Evolutionary conservation across 345 rosid species (phyloP).

Genomic region (Corchorus olitorius): DNA sequence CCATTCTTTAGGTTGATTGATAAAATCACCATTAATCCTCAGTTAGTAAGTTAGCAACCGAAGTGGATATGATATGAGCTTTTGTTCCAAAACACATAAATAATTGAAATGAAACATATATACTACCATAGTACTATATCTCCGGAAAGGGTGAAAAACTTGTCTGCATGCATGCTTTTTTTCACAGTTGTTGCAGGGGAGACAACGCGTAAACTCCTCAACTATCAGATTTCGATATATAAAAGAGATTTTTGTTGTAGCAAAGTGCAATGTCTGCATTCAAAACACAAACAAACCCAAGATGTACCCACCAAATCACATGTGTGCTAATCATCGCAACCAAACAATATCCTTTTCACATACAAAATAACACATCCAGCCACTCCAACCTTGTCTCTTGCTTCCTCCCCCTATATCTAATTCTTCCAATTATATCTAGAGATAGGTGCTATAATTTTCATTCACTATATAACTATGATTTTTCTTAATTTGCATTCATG

Average conservation of each 20-base stretch:
- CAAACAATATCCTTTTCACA: slow-evolving; percentile 28
- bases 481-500: slow-evolving; percentile 2
- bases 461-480: slow-evolving; percentile 2
- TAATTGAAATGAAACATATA: too few relatives aligned
- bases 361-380: slow-evolving; percentile 14
- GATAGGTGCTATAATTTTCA: background rate
- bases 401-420: slow-evolving; percentile 3
- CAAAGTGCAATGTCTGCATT: slow-evolving; percentile 27
- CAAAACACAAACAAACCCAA: slow-evolving; percentile 28
- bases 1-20: too few relatives aligned
- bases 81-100: too few relatives aligned
- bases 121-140: too few relatives aligned
- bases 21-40: too few relatives aligned
- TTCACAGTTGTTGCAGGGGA: background rate
- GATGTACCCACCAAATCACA: slow-evolving; percentile 38
- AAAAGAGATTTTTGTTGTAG: background rate
- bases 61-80: background rate
- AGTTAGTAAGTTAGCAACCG: background rate
- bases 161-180: slow-evolving; percentile 2
- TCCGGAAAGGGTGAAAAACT: background rate
- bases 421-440: background rate
- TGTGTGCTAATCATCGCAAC: slow-evolving; percentile 42
- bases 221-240: background rate
- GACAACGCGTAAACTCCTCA: background rate
- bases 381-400: slow-evolving; percentile 31